phyloP scores from a whole-genome alignment of 2,329 filamentous ascomycete genomes.

The Pyrenochaeta sp. region DNA sequence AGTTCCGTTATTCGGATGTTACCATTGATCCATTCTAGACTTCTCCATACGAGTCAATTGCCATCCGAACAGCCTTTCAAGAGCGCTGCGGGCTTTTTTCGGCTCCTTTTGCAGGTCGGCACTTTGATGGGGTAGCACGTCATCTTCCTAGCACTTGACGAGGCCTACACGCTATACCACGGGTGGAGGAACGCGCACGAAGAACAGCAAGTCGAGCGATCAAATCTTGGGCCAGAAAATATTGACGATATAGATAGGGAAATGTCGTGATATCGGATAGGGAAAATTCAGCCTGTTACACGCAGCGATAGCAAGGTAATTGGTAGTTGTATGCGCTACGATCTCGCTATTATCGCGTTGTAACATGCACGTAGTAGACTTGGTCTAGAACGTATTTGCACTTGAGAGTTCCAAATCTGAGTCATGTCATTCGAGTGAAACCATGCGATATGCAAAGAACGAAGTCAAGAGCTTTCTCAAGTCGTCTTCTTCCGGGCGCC shows the following conservation, averaged over 20 bases:
- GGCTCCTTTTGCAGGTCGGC: conserved; percentile 2
- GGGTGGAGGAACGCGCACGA: neutral
- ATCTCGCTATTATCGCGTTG: too few relatives aligned
- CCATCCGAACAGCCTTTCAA: neutral
- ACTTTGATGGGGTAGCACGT: conserved; percentile 35
- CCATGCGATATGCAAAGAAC: neutral
- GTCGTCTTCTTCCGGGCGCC: conserved; percentile 29
- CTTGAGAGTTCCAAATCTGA: neutral
- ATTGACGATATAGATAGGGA: conserved; percentile 10
- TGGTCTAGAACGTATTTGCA: too few relatives aligned
- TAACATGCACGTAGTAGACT: too few relatives aligned
- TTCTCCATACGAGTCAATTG: neutral
- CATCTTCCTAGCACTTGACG: conserved; percentile 30
- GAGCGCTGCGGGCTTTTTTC: neutral
- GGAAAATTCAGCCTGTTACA: neutral
- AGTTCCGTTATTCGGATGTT: conserved; percentile 9
- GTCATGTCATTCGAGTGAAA: neutral
- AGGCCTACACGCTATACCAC: conserved; percentile 2
- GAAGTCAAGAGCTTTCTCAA: neutral
- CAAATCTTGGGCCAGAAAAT: neutral
- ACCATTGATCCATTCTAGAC: neutral
- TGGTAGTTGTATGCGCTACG: neutral
- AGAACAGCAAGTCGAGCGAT: neutral
- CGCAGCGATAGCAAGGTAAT: neutral
- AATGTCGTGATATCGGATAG: conserved; percentile 17